Evolutionary conservation across 768 basidiomycete genomes (phyloP).

Genomic region (Fomitopsis pulvina): DNA sequence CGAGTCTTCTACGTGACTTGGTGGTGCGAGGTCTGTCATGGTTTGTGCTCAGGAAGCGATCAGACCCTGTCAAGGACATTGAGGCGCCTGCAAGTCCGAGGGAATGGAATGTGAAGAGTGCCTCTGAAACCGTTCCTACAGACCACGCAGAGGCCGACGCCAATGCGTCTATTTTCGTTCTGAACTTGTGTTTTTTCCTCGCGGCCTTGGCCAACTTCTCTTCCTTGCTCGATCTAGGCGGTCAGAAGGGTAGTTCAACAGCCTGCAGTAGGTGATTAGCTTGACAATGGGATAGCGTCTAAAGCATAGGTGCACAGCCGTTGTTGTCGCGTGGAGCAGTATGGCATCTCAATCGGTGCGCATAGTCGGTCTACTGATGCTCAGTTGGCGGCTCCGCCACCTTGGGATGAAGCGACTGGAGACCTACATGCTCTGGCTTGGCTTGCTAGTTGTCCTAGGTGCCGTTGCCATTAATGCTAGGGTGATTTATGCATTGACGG

Average conservation of each 20-base stretch:
- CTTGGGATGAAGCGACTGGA: slow-evolving; percentile 26
- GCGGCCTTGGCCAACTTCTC: slow-evolving; percentile 20
- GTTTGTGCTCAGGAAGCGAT: slow-evolving; percentile 3
- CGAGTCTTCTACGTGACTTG: slow-evolving; percentile 14
- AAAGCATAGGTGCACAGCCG: slow-evolving; percentile 26
- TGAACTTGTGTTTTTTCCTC: slow-evolving; percentile 22
- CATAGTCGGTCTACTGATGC: slow-evolving; percentile 32
- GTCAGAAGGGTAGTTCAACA: slow-evolving; percentile 4
- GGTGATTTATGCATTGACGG: background rate
- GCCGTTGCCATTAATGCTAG: too few relatives aligned
- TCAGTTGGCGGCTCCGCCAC: slow-evolving; percentile 28
- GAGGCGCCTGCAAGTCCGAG: background rate
- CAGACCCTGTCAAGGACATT: background rate
- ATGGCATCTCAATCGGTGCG: slow-evolving; percentile 32
- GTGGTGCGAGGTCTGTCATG: background rate
- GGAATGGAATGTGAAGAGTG: background rate
- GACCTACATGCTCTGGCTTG: slow-evolving; percentile 24
- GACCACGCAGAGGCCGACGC: slow-evolving; percentile 8
- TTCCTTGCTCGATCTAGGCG: slow-evolving; percentile 16
- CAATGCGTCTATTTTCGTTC: slow-evolving; percentile 18
- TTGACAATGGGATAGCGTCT: background rate
- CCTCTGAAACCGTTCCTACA: background rate
- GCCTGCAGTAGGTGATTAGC: slow-evolving; percentile 11
- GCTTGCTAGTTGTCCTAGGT: slow-evolving; percentile 31
- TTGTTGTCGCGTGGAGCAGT: slow-evolving; percentile 39